Percentiles rank a stretch among this genome's conserved stretches.
phyloP scores from a whole-genome alignment of 2,329 filamentous ascomycete genomes.

The Curvularia eragrostidis region DNA sequence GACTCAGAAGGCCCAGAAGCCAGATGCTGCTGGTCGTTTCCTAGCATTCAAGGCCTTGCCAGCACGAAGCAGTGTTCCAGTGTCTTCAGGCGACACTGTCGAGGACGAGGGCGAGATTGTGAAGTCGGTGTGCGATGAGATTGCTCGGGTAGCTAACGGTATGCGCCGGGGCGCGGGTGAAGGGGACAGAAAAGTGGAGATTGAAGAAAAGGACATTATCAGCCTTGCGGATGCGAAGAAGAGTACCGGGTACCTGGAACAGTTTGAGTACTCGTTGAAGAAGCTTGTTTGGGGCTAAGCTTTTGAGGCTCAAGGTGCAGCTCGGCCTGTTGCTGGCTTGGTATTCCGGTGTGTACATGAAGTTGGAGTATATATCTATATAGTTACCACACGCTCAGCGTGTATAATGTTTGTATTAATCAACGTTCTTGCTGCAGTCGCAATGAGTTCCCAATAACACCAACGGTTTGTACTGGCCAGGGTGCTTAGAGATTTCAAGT shows the following conservation, averaged over 20 bases:
- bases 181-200: slow-evolving; percentile 42
- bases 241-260: slow-evolving; percentile 85
- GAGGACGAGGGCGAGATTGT: slow-evolving; percentile 62
- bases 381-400: too few species aligned
- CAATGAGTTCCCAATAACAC: too few species aligned
- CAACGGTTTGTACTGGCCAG: neutral
- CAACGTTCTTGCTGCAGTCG: too few species aligned
- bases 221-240: slow-evolving; percentile 83
- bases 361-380: too few species aligned
- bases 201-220: slow-evolving; percentile 75
- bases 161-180: slow-evolving; percentile 54
- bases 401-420: too few species aligned
- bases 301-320: too few species aligned
- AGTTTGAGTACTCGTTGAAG: slow-evolving; percentile 88
- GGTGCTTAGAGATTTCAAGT: neutral
- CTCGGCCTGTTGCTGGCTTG: too few species aligned
- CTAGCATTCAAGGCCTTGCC: slow-evolving; percentile 65
- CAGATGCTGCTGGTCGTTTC: slow-evolving; percentile 42
- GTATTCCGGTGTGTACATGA: too few species aligned
- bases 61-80: slow-evolving; percentile 52
- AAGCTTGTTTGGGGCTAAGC: slow-evolving; percentile 81
- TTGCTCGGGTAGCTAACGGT: slow-evolving; percentile 69
- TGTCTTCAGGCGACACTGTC: slow-evolving; percentile 31
- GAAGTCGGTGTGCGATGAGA: slow-evolving; percentile 74
- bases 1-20: slow-evolving; percentile 27